Base-by-base conservation (phyloP, 176 grass and related monocot species). In the Bolboschoenus planiculmis region DNA sequence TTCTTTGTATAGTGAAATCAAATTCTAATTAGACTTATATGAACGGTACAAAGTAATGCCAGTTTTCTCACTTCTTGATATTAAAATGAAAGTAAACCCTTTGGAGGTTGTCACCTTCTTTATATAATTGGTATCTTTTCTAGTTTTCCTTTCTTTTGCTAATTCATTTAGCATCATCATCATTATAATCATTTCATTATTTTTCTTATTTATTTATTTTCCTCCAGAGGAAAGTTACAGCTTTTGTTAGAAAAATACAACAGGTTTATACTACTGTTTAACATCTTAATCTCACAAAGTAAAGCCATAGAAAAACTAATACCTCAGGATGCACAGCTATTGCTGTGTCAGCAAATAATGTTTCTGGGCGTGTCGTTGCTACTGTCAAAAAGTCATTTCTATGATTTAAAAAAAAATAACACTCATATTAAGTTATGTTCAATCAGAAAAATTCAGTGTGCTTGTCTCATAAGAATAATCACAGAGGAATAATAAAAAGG, bases 381-480 rank as follows among this genome's bases (percentile, higher is more conserved):
- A 98, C 94, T 84, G 92, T 98, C 89, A 98, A 31, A 98, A 90
- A 98, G 57, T 98, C 96, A 74, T 90, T 84, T 84, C 96, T 98
- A 62, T 21, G 13, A 64, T 27, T 90, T 53, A 86, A 60, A 16
- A 70, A 51, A 26, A 83, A 76, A 62, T 55, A 62, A 64, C 23
- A 64, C 11, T 13, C 58, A 42, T 4, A 26, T n/a, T 10, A 48
- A 60, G 54, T 80, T 60, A 79, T 35, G 53, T 26, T 39, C 34
- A 36, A 80, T 59, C 5, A 80, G 9, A 78, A 35, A 35, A 24
- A 30, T 76, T 50, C 43, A 51, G 44, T 6, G 13, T 5, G 14
- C 2, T 76, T 76, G 8, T 51, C 44, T 30, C 44, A 76, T 50
- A 51, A 76, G 23, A 76, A 76, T 76, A 76, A 80, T 59, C 2